Evolutionary conservation across 2,329 filamentous ascomycete species (phyloP), one percentile per base, ranked within the genome.

Genomic region (Penicillium sp.): DNA sequence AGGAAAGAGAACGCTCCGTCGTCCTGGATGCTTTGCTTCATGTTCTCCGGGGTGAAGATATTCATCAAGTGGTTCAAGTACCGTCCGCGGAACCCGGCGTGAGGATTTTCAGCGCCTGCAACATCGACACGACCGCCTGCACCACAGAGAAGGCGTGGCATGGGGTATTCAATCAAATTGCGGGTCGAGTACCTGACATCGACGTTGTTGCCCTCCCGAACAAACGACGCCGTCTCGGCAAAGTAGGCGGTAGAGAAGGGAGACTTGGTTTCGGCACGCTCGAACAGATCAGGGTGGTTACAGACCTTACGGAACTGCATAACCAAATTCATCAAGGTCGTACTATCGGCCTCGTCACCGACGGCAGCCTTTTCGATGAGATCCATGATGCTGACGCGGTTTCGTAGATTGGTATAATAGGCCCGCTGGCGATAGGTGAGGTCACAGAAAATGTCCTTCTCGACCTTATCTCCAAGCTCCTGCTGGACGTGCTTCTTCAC

Each of bases 231-330:
- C 0, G 91, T 96, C 73, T 98, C 93, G 13, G 90, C 93, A 69
- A 91, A 98, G 66, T 85, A 81, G 15, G 83, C 82, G 60, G 85
- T 83, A 1, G 88, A 85, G 61, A 91, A 84, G 0, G 93, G 88
- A 8, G 90, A 95, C 22, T 81, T 84, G 8, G 88, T 95, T 53
- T 97, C 91, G 9, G 91, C 90, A 40, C 93, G 85, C 70, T 98
- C 90, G 60, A 98, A 98, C 29, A 98, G 72, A 71, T 98, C 93
- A 0, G 93, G 93, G 66, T 98, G 93, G 65, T 98, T 98, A 75
- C 93, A 98, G 50, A 98, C 93, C 73, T 98, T 98, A 61, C 93
- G 83, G 80, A 98, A 98, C 72, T 98, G 93, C 93, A 98, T 98
- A 56, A 98, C 93, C 57, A 98, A 77, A 70, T 98, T 98, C 93